phyloP scores from a whole-genome alignment of 148 eudicot species.

The Amaranthus palmeri region DNA sequence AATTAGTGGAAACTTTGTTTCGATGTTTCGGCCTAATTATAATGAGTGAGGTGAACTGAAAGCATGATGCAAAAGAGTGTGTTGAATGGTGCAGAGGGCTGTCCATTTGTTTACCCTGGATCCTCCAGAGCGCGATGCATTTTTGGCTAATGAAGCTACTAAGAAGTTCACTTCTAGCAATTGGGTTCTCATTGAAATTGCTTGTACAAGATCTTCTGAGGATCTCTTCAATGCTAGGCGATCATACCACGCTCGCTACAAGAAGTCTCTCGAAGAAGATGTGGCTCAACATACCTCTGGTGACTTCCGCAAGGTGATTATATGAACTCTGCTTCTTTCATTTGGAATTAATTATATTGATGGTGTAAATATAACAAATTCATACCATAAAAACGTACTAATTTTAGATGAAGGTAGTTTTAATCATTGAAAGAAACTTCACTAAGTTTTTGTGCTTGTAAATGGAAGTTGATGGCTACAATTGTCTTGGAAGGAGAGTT shows the following conservation, averaged over 20 bases:
- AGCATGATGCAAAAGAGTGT: neutral
- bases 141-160: conserved; percentile 76
- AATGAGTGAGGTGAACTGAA: neutral
- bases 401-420: neutral
- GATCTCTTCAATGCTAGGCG: conserved; percentile 58
- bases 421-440: neutral
- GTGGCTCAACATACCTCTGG: conserved; percentile 72
- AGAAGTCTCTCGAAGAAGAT: conserved; percentile 87
- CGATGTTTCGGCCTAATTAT: neutral
- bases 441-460: neutral
- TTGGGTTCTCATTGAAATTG: conserved; percentile 73
- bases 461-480: neutral
- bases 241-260: conserved; percentile 60
- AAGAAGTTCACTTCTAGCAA: conserved; percentile 65
- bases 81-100: conserved; percentile 36
- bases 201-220: conserved; percentile 63
- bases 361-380: too few species aligned
- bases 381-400: too few species aligned
- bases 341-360: too few species aligned
- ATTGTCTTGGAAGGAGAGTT: neutral
- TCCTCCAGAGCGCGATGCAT: conserved; percentile 79
- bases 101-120: conserved; percentile 64
- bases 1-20: too few species aligned
- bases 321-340: too few species aligned
- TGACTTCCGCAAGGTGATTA: conserved; percentile 72